Conservation (phyloP, 371 early-diverging fungal species). For the Mucor indicus region DNA sequence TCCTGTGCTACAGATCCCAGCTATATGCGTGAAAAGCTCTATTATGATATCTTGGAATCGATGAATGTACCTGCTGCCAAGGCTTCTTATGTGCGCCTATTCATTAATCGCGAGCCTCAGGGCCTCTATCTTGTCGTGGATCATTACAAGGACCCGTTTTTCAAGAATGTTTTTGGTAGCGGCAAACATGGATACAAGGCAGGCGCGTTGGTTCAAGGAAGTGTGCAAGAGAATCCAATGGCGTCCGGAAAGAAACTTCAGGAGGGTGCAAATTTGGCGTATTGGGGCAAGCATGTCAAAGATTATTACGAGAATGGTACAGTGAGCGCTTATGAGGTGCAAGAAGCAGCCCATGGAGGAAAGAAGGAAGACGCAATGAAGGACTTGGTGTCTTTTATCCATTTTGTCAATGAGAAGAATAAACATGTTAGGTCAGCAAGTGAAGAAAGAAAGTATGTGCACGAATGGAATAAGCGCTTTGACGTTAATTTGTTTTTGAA, state of each 20-base stretch:
- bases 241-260: conserved; percentile 7
- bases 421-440: not conserved
- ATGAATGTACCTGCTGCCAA: conserved; percentile 41
- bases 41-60: conserved; percentile 44
- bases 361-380: conserved; percentile 15
- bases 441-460: conserved; percentile 1
- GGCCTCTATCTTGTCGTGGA: conserved; percentile 48
- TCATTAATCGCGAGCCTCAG: conserved; percentile 37
- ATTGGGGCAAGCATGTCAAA: conserved; percentile 9
- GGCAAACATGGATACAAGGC: conserved; percentile 12
- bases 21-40: conserved; percentile 51
- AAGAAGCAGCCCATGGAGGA: conserved; percentile 5
- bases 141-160: conserved; percentile 33
- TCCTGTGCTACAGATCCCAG: conserved; percentile 45
- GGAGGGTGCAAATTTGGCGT: conserved; percentile 31
- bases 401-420: conserved; percentile 24
- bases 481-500: conserved; percentile 47
- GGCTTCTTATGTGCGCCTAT: conserved; percentile 39
- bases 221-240: conserved; percentile 32
- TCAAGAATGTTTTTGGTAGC: conserved; percentile 18
- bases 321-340: conserved; percentile 17
- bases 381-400: conserved; percentile 35
- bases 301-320: conserved; percentile 12
- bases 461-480: conserved; percentile 33
- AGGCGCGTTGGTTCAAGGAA: conserved; percentile 29